Evolutionary conservation across 2,329 filamentous ascomycete genomes (phyloP), one percentile per base, ranked within the genome.

Genomic region (Nannizziopsis barbatae): DNA sequence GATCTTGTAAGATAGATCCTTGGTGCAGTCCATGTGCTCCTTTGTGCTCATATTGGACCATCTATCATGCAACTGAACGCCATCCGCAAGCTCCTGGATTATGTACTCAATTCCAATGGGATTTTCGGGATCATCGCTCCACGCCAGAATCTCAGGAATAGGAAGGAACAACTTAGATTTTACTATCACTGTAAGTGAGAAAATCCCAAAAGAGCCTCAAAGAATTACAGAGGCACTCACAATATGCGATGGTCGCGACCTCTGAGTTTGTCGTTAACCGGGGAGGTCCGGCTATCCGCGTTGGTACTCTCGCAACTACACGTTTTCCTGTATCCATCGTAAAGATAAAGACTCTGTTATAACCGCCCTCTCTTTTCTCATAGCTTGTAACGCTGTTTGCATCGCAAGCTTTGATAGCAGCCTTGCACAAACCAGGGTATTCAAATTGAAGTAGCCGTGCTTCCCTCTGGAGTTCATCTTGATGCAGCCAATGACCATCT

Each of bases 151-250:
- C 12, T 32, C 45, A 2, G 53, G 56, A 10, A 49, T 35, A 2
- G 56, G 57, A 8, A 58, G 52, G 20, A 45, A 42, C 6, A 32
- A 18, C 14, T 8, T 56, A 31, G 15, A 54, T 33, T 35, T 18
- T 14, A 40, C 14, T 56, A 12, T 51, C 12, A 39, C 12, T 15
- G 42, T 12, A 14, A 11, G 31, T 10, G n/a, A 22, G 27, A 10
- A 17, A 17, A 15, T 11, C 9, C 8, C 5, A 12, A 5, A 4
- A 14, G 36, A 17, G 5, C 61, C 57, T 66, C 61, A 49, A 70
- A 64, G 22, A 69, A 67, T 44, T 68, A 68, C 53, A 69, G 65
- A 8, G 56, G 58, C 4, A 52, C 45, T 17, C 47, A 53, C 43
- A 35, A 43, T 52, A 53, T 4, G 15, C 12, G 9, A 50, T 45